Conservation (phyloP, 306 rosid genomes). For the Pachyrhizus erosus region DNA sequence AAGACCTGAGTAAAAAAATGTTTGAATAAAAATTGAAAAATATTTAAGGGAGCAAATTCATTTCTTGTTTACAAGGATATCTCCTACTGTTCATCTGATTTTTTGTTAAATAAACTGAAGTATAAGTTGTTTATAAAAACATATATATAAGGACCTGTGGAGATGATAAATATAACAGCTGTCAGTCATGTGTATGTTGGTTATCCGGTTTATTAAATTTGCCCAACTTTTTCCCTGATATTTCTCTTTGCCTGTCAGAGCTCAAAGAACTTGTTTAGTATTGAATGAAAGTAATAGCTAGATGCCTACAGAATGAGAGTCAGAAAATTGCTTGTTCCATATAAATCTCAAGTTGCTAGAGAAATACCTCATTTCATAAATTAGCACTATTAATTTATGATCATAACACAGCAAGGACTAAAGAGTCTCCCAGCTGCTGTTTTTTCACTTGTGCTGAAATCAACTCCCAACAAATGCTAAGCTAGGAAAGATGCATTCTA, state of each 20-base stretch:
- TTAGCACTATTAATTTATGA: background rate
- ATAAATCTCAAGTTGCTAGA: constrained; percentile 7
- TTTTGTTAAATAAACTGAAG: background rate
- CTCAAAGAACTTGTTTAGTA: background rate
- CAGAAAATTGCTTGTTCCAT: background rate
- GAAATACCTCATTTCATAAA: background rate
- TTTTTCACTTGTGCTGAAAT: background rate
- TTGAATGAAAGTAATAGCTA: background rate
- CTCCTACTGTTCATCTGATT: background rate
- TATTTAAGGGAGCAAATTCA: too few relatives aligned
- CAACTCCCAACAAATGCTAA: constrained; percentile 1
- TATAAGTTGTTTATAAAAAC: background rate
- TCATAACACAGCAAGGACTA: background rate
- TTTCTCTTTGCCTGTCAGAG: background rate
- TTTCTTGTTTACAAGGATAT: background rate
- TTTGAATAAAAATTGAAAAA: too few relatives aligned
- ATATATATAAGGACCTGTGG: background rate
- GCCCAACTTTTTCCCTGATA: background rate
- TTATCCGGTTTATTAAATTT: background rate
- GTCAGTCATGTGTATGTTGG: background rate
- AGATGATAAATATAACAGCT: background rate
- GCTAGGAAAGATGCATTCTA: background rate
- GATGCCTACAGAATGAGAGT: background rate
- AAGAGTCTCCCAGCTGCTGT: background rate
- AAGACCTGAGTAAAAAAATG: too few relatives aligned